Evolutionary conservation across 176 grass and related monocot species (phyloP).

Genomic region (Oryza punctata): DNA sequence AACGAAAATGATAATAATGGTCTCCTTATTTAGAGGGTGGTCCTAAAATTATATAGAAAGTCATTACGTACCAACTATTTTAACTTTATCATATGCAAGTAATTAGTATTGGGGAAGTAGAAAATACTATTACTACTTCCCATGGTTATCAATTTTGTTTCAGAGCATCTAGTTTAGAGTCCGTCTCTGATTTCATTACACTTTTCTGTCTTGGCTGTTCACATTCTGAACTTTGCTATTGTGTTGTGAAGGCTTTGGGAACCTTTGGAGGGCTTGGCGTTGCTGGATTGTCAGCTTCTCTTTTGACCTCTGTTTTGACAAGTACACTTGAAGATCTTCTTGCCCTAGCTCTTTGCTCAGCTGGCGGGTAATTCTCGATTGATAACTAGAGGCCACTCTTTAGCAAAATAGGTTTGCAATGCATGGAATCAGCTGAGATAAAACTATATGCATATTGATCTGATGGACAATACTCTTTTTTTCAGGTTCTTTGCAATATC

Average conservation of each 20-base stretch:
- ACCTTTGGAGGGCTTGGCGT: slow-evolving; percentile 96
- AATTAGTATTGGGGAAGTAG: not conserved
- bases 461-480: not conserved
- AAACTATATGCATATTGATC: not conserved
- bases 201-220: not conserved
- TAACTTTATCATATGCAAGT: not conserved
- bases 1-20: not conserved
- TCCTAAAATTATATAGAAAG: not conserved
- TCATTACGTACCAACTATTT: not conserved
- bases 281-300: slow-evolving; percentile 87
- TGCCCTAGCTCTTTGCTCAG: slow-evolving; percentile 89
- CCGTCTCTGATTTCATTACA: not conserved
- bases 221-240: slow-evolving; percentile 22
- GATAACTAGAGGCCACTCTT: slow-evolving; percentile 18
- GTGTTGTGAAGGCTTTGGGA: slow-evolving; percentile 61
- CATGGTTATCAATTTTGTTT: not conserved
- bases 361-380: slow-evolving; percentile 78
- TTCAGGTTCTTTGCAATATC: slow-evolving; percentile 83
- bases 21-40: not conserved
- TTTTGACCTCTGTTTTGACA: slow-evolving; percentile 86
- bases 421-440: slow-evolving; percentile 14
- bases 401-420: slow-evolving; percentile 9
- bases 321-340: slow-evolving; percentile 95
- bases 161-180: not conserved
- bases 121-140: not conserved